A percentile compares a stretch with the other conserved stretches of the same genome.
These are phyloP conservation scores for Theobroma cacao DNA, from an alignment of 345 rosid genomes.

Conservation along the genomic window DNA sequence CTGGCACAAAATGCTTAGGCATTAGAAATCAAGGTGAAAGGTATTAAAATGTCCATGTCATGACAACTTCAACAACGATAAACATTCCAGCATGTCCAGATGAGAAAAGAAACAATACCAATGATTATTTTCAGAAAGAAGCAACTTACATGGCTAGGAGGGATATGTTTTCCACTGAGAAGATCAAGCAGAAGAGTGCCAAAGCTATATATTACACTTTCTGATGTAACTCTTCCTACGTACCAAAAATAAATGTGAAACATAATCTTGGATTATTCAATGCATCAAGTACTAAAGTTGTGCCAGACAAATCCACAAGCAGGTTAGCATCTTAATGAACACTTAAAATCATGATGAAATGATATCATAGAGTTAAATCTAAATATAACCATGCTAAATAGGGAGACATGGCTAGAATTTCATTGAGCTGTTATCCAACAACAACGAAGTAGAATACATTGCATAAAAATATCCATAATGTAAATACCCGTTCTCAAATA, in stretches of 20 bases:
- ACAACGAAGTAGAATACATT: not conserved
- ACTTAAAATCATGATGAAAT: not conserved
- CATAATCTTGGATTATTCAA: not conserved
- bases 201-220: constrained; percentile 90
- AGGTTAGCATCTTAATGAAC: not conserved
- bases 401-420: not conserved
- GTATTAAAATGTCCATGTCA: not conserved
- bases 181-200: constrained; percentile 92
- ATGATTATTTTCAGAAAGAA: not conserved
- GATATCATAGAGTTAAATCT: not conserved
- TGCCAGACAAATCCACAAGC: not conserved
- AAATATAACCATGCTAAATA: not conserved
- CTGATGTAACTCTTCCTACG: constrained; percentile 80
- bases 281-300: not conserved
- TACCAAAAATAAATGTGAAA: constrained; percentile 12
- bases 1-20: constrained; percentile 34
- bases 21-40: constrained; percentile 5
- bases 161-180: constrained; percentile 94
- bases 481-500: constrained; percentile 70
- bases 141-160: constrained; percentile 87
- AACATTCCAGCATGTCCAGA: not conserved
- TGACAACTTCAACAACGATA: not conserved
- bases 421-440: not conserved
- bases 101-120: not conserved
- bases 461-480: not conserved